These are phyloP conservation scores for Mycena albidolilacea DNA, from an alignment of 768 basidiomycete genomes.

Conservation along the genomic window DNA sequence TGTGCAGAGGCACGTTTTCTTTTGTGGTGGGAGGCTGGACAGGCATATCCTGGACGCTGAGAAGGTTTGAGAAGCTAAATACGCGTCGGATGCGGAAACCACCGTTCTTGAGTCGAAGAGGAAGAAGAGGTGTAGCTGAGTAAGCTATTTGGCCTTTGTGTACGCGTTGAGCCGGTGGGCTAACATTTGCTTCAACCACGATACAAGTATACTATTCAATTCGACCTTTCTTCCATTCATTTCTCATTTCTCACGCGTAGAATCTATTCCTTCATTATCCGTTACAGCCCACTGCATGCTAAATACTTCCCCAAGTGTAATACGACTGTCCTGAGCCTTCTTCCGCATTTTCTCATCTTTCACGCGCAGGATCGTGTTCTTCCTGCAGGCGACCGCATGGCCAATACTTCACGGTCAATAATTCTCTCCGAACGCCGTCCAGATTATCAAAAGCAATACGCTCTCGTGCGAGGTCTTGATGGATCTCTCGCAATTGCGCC, in stretches of 20 bases:
- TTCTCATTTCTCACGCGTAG: too few species aligned
- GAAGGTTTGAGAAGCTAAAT: neutral
- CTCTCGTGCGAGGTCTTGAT: conserved; percentile 5
- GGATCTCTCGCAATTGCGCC: conserved; percentile 17
- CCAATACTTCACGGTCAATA: neutral
- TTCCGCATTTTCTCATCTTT: neutral
- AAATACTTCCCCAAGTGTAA: too few species aligned
- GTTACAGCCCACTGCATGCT: too few species aligned
- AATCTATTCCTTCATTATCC: too few species aligned
- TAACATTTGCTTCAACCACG: too few species aligned
- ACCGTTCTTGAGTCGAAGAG: neutral
- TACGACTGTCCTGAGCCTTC: too few species aligned
- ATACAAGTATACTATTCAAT: too few species aligned
- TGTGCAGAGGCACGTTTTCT: conserved; percentile 32
- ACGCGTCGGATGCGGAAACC: conserved; percentile 18
- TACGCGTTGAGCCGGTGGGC: neutral
- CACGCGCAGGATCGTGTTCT: neutral
- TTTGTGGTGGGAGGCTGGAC: conserved; percentile 18
- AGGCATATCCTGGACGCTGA: neutral
- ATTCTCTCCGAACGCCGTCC: neutral
- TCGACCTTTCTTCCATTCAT: too few species aligned
- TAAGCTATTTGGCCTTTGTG: conserved; percentile 18
- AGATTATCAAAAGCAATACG: conserved; percentile 22
- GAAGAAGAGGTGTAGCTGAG: neutral
- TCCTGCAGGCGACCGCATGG: neutral